Evolutionary conservation across 176 grass and related monocot genomes (phyloP).

Genomic region (Triticum aestivum): DNA sequence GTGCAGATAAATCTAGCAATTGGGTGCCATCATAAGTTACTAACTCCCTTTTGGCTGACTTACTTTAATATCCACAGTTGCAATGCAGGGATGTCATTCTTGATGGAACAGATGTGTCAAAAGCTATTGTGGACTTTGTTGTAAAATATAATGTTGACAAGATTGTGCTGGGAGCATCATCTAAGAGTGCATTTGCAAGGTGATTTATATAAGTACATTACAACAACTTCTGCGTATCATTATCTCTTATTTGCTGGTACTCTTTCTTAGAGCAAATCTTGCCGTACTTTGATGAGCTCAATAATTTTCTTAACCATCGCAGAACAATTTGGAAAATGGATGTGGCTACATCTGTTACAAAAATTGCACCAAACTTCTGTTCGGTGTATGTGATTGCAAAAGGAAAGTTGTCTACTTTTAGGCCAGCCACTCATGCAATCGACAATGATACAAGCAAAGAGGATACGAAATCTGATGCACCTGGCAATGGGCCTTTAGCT

Average conservation of each 20-base stretch:
- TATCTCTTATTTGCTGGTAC: neutral
- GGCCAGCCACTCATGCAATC: slow-evolving; percentile 49
- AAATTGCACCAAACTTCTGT: slow-evolving; percentile 55
- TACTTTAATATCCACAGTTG: slow-evolving; percentile 66
- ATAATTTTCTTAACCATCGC: slow-evolving; percentile 15
- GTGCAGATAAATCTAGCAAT: neutral
- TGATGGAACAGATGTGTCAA: slow-evolving; percentile 60
- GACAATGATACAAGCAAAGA: slow-evolving; percentile 26
- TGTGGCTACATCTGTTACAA: slow-evolving; percentile 66
- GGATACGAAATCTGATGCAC: slow-evolving; percentile 22
- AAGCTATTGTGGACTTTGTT: slow-evolving; percentile 79
- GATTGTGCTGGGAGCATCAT: slow-evolving; percentile 62
- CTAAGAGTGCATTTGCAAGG: slow-evolving; percentile 71
- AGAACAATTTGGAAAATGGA: slow-evolving; percentile 73
- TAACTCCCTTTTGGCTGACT: slow-evolving; percentile 27
- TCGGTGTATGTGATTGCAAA: slow-evolving; percentile 80
- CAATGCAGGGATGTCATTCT: slow-evolving; percentile 81
- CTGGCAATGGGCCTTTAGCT: slow-evolving; percentile 24
- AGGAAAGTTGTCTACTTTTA: slow-evolving; percentile 71
- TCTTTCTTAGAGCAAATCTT: neutral
- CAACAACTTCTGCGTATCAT: neutral
- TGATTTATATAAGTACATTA: neutral
- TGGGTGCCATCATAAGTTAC: neutral
- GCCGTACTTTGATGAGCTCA: slow-evolving; percentile 1
- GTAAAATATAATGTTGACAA: slow-evolving; percentile 43